Conservation (phyloP, 441 rosid species). For the Manihot esculenta region DNA sequence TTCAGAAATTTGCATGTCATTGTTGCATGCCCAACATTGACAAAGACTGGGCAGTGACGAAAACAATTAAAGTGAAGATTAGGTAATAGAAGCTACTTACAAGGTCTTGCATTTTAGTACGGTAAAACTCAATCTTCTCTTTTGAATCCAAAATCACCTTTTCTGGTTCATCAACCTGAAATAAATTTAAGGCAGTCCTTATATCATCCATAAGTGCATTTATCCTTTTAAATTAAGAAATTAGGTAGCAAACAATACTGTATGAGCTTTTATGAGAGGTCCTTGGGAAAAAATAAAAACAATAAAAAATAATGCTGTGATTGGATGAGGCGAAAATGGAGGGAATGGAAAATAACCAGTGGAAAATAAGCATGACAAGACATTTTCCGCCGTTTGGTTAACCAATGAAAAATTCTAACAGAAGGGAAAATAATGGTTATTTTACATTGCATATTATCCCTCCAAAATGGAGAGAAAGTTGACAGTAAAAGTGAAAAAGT, state of each 20-base stretch:
- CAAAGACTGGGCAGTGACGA: conserved; percentile 4
- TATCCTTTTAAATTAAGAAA: not conserved
- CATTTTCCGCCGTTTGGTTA: no score
- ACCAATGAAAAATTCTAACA: no score
- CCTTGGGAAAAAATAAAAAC: no score
- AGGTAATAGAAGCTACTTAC: conserved; percentile 54
- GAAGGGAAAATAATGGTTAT: no score
- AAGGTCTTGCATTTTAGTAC: conserved; percentile 93
- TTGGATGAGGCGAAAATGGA: no score
- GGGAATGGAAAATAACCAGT: no score
- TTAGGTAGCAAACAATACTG: conserved; percentile 8
- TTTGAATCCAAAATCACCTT: conserved; percentile 79
- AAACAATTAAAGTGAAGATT: conserved; percentile 10
- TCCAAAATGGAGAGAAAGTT: no score
- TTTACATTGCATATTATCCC: no score
- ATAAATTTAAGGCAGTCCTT: conserved; percentile 22
- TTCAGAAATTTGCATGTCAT: not conserved
- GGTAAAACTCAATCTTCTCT: conserved; percentile 93
- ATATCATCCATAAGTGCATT: not conserved
- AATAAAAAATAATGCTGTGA: no score
- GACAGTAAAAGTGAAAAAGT: no score
- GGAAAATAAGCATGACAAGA: no score
- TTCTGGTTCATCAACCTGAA: conserved; percentile 61
- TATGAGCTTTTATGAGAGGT: not conserved
- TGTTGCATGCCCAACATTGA: not conserved